Evolutionary conservation across 106 monocot genomes (phyloP), one percentile per base, ranked within the genome.

Genomic region (Dioscorea zingiberensis): DNA sequence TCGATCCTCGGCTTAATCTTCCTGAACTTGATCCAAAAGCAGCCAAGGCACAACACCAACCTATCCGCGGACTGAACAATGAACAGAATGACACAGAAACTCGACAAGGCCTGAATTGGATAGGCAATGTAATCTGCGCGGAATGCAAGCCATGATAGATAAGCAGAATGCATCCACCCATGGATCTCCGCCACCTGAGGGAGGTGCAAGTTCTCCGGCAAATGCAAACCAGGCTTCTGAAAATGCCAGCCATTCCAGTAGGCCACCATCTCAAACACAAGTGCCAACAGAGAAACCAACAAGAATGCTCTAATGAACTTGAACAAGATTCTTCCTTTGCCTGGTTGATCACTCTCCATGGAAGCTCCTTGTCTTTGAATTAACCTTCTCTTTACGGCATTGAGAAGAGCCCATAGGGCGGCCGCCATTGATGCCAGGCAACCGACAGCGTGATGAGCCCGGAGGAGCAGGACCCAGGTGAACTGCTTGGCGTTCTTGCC

Each of bases 401-500:
- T 62, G 15, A 80, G 74, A 13, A 87, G 64, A 3, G 80, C 60
- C 87, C 77, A 87, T 28, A 78, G n/a, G 15, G 55, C 71, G 6
- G 78, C 25, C 0, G 74, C 83, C 2, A 77, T n/a, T 55, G 59
- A 80, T 21, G 78, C 78, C 3, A 84, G 14, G 15, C 78, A 79
- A 3, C 81, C 77, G 21, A 54, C 80, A n/a, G 83, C 77, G 1
- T 73, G 71, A 44, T 79, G 83, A 25, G 84, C 87, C 62, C 69
- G 78, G 47, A 91, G 81, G 68, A 91, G 76, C 55, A 84, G 26
- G 26, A 84, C 80, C 84, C 81, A 91, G 15, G 84, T 81, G 47
- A 84, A 60, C 62, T 91, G 84, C 81, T 81, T 87, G 28, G 81
- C 84, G 47, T 77, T 90, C 74, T 77, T 85, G 26, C 85, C 74